A percentile compares a stretch with the other conserved stretches of the same genome.
Evolutionary conservation across 2,329 filamentous ascomycete species (phyloP).

Genomic region (Botrytis deweyae): DNA sequence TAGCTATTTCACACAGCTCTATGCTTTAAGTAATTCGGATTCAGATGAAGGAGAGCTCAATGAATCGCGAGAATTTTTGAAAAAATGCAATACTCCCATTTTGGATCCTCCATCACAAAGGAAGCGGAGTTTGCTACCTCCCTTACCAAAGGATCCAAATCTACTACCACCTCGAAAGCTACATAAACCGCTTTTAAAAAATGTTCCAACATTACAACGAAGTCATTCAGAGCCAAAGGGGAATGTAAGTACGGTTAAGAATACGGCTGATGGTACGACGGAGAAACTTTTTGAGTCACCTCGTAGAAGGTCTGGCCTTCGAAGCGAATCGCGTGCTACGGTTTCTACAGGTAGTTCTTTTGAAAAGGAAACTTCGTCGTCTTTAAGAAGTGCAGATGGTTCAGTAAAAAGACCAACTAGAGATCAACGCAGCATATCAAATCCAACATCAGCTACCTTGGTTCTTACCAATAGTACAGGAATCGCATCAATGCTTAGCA

Average conservation of each 20-base stretch:
- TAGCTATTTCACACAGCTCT: conserved; percentile 28
- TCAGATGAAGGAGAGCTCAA: conserved; percentile 33
- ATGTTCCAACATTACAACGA: conserved; percentile 29
- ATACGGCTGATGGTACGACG: conserved; percentile 21
- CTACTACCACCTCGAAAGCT: not conserved
- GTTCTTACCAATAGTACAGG: conserved; percentile 34
- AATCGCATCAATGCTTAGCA: conserved; percentile 34
- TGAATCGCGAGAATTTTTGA: conserved; percentile 25
- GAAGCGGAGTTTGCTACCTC: conserved; percentile 35
- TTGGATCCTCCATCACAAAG: conserved; percentile 40
- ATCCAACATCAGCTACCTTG: conserved; percentile 31
- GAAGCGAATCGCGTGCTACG: conserved; percentile 27
- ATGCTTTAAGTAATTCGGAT: conserved; percentile 35
- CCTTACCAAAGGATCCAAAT: conserved; percentile 35
- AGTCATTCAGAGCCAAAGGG: conserved; percentile 31
- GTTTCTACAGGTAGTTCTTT: conserved; percentile 21
- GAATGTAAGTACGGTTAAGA: conserved; percentile 6
- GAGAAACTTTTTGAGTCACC: conserved; percentile 19
- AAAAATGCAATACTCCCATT: conserved; percentile 18
- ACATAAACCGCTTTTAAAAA: conserved; percentile 22
- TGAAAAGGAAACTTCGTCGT: conserved; percentile 19
- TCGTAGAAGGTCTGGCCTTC: conserved; percentile 29
- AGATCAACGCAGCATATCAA: conserved; percentile 31
- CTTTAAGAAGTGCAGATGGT: conserved; percentile 3
- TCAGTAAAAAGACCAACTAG: conserved; percentile 17